Evolutionary conservation across 1,284 basidiomycete species (phyloP).

Genomic region (Ceratobasidium sp.): DNA sequence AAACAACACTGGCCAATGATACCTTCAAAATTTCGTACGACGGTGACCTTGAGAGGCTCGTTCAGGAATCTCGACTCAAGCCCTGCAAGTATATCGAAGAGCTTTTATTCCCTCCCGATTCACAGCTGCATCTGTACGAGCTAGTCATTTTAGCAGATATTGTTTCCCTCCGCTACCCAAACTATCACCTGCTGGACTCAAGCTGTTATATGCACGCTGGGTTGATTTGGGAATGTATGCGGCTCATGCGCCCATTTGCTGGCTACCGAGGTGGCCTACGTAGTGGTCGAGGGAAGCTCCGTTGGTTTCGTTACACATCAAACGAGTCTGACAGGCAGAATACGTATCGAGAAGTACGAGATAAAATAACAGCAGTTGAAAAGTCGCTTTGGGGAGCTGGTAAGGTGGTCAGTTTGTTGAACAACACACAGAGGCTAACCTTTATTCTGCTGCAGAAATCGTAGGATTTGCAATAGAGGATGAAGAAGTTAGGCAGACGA

Average conservation of each 20-base stretch:
- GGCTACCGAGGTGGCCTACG: background rate
- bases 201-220: background rate
- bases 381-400: too few relatives aligned
- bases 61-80: background rate
- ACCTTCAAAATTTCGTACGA: background rate
- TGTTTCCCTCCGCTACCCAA: background rate
- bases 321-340: background rate
- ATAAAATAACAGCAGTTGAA: too few relatives aligned
- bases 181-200: background rate
- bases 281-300: background rate
- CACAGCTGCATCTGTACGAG: background rate
- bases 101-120: background rate
- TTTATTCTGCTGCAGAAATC: too few relatives aligned
- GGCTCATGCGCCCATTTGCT: background rate
- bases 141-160: background rate
- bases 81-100: background rate
- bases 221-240: background rate
- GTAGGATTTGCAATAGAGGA: too few relatives aligned
- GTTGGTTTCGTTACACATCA: background rate
- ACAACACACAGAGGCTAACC: too few relatives aligned
- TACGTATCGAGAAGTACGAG: too few relatives aligned
- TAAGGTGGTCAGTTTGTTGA: too few relatives aligned
- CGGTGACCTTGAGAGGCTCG: background rate
- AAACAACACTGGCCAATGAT: background rate
- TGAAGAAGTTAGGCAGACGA: too few relatives aligned